Percentiles rank a stretch among this genome's conserved stretches.
These are phyloP conservation scores for Gyromitra esculenta DNA, from an alignment of 2,329 filamentous ascomycete species.

Conservation along the genomic window DNA sequence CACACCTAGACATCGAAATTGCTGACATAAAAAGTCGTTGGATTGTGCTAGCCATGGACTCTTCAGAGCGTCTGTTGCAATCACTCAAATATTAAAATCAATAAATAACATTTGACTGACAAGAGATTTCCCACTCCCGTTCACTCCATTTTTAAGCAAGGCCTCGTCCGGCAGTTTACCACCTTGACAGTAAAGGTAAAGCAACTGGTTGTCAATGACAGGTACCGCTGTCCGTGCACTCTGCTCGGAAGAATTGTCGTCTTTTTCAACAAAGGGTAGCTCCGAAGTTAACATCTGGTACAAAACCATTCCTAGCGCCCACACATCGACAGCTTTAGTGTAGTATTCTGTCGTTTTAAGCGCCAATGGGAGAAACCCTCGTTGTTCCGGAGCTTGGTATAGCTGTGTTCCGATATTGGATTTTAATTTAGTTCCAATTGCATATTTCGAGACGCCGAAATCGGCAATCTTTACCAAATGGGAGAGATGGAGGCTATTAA, in stretches of 20 bases:
- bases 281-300: conserved; percentile 7
- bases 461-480: conserved; percentile 12
- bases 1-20: not conserved
- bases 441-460: conserved; percentile 2
- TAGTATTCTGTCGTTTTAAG: not conserved
- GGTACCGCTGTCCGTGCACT: not conserved
- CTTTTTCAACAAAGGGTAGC: not conserved
- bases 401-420: not conserved
- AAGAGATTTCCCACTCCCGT: not conserved
- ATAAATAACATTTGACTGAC: not conserved
- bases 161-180: not conserved
- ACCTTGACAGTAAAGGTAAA: not conserved
- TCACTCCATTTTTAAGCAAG: not conserved
- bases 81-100: not conserved
- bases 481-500: conserved; percentile 3
- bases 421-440: not conserved
- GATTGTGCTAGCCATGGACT: conserved; percentile 1
- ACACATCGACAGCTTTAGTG: conserved; percentile 3
- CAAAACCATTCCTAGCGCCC: not conserved
- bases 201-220: not conserved
- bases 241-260: not conserved
- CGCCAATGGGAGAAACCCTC: not conserved
- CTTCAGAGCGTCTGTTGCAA: not conserved
- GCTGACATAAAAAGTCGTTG: not conserved
- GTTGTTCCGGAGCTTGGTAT: conserved; percentile 7